Evolutionary conservation across 176 grass and related monocot species (phyloP), one percentile per base, ranked within the genome.

Genomic region (Rhipidocladum racemiflorum): DNA sequence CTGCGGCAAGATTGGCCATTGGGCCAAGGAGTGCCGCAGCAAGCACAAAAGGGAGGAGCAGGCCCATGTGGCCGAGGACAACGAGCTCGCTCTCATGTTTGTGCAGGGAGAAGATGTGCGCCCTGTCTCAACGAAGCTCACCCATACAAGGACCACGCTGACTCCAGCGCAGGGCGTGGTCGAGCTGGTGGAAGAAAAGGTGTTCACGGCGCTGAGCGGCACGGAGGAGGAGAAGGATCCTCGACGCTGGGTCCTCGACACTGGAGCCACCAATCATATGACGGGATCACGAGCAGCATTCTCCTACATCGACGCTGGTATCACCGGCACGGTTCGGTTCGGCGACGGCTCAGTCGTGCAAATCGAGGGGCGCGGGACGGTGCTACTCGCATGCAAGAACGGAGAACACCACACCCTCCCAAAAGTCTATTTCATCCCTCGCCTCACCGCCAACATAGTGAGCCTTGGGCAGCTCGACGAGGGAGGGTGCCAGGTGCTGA

Each of bases 111-210:
- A n/a, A n/a, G n/a, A n/a, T n/a, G n/a, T n/a, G 5, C 16, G 5
- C 5, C 16, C n/a, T n/a, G 1, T 0, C 0, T 0, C 6, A 0
- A 0, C 16, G 1, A 50, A 6, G 14, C 0, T 0, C 15, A 3
- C 1, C 0, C 11, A 0, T 0, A 0, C 0, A 16, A 2, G 0
- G 42, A 2, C 8, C 7, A 40, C 39, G 0, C 1, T 9, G 34
- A 4, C 5, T 2, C 1, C 34, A 4, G 0, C 34, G 3, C 34
- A 3, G 34, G 34, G 5, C 1, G 6, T 0, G 0, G 0, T 2
- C 0, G 1, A 7, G 0, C 1, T 7, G 0, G 16, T 18, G 17
- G 49, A 51, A 17, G 0, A 2, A 6, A 0, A 7, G 5, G 49
- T 2, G 1, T 20, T 0, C 6, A 17, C 17, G 0, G 16, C 5